Conservation (phyloP, 163 green algal species). For the Chlamydomonas reinhardtii region DNA sequence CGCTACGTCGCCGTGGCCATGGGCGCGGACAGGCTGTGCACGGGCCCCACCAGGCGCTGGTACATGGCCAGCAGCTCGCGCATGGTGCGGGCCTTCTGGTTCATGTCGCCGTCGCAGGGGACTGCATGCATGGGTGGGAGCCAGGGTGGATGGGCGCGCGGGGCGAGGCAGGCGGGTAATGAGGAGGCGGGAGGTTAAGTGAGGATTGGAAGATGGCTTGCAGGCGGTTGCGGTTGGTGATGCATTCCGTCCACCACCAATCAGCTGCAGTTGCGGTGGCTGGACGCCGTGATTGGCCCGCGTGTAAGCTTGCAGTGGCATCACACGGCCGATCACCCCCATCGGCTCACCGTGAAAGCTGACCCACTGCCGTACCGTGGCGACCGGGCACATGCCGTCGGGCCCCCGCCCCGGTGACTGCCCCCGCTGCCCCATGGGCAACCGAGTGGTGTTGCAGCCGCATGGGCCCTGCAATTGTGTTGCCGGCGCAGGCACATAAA, state of each 20-base stretch:
- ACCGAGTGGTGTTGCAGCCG: neutral
- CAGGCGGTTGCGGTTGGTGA: no score
- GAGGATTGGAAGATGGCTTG: no score
- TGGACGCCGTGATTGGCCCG: no score
- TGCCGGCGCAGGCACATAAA: neutral
- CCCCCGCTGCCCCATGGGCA: neutral
- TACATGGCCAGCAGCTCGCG: slow-evolving; percentile 11
- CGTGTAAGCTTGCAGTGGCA: no score
- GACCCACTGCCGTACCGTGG: neutral
- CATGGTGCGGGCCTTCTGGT: slow-evolving; percentile 9
- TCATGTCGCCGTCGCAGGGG: neutral
- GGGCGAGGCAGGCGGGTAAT: neutral
- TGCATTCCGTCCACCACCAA: no score
- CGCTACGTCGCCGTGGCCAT: neutral
- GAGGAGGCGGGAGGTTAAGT: no score
- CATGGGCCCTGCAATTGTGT: neutral
- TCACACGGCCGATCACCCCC: no score
- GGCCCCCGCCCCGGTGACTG: neutral
- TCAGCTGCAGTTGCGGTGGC: no score
- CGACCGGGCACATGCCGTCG: neutral
- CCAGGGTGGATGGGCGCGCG: neutral
- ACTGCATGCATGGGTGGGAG: neutral
- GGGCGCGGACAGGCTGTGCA: slow-evolving; percentile 2
- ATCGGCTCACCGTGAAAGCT: slow-evolving; percentile 22
- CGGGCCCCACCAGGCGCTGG: neutral